Percentiles rank a stretch among this genome's conserved stretches.
These are phyloP conservation scores for Tephrocybe sp. DNA, from an alignment of 768 basidiomycete species.

Conservation along the genomic window DNA sequence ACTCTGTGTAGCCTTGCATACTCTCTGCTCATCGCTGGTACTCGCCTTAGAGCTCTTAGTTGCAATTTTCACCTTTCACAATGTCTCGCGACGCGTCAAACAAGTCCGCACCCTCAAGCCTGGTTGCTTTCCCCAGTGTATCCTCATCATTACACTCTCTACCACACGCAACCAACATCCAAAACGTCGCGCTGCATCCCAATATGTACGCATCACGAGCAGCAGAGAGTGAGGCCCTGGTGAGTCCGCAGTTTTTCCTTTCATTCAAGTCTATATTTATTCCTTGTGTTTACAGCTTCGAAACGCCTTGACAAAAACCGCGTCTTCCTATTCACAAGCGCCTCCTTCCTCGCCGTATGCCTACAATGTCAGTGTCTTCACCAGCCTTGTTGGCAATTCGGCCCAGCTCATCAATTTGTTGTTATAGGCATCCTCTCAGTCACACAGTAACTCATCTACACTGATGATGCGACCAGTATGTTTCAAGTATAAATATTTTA, in stretches of 20 bases:
- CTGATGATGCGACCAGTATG: constrained; percentile 60
- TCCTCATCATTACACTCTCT: constrained; percentile 67
- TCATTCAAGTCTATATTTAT: constrained; percentile 10
- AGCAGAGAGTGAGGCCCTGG: constrained; percentile 78
- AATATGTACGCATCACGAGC: constrained; percentile 68
- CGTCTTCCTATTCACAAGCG: constrained; percentile 35
- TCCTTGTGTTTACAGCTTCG: constrained; percentile 57
- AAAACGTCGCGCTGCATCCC: constrained; percentile 64
- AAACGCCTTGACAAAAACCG: constrained; percentile 61
- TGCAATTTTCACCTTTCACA: constrained; percentile 17
- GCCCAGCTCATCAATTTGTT: constrained; percentile 11
- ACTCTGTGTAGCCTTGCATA: constrained; percentile 16
- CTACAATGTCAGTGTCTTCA: constrained; percentile 38
- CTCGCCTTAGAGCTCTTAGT: constrained; percentile 17
- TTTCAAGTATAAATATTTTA: constrained; percentile 20
- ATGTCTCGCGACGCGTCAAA: constrained; percentile 39
- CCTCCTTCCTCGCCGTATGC: constrained; percentile 30
- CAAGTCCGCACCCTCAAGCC: constrained; percentile 45
- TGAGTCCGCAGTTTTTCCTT: constrained; percentile 24
- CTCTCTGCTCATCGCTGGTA: constrained; percentile 8
- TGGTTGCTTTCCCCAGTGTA: constrained; percentile 74
- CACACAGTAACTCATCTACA: constrained; percentile 42
- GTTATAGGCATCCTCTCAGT: constrained; percentile 33
- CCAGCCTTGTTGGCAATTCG: not conserved
- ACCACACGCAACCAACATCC: constrained; percentile 71